Evolutionary conservation across 306 rosid species (phyloP).

Genomic region (Malus fusca): DNA sequence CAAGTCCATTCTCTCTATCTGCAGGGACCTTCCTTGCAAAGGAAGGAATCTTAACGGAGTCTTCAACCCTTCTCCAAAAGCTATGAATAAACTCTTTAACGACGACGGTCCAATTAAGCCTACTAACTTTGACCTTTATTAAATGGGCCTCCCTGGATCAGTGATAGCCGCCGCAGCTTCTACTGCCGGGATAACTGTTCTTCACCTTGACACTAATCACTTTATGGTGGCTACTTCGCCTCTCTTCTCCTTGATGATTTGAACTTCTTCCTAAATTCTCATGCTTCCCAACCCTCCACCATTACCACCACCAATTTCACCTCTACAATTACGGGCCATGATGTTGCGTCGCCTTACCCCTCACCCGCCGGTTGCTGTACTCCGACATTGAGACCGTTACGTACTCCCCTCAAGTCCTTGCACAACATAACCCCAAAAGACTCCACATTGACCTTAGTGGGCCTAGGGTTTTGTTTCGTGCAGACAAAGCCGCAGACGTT

Average conservation of each 20-base stretch:
- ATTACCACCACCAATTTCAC: not conserved
- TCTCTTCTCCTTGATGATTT: slow-evolving; percentile 55
- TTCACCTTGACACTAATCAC: slow-evolving; percentile 73
- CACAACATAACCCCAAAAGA: slow-evolving; percentile 18
- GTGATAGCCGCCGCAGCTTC: slow-evolving; percentile 66
- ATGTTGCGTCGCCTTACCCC: slow-evolving; percentile 25
- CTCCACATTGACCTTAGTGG: slow-evolving; percentile 64
- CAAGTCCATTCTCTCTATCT: not conserved
- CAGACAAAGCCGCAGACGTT: slow-evolving; percentile 45
- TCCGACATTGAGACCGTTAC: slow-evolving; percentile 37
- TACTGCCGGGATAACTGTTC: slow-evolving; percentile 52
- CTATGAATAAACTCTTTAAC: not conserved
- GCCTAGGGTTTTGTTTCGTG: slow-evolving; percentile 59
- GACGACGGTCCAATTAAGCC: slow-evolving; percentile 63
- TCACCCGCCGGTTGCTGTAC: slow-evolving; percentile 24
- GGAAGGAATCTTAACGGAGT: not conserved
- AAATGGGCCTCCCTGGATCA: slow-evolving; percentile 62
- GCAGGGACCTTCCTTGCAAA: not conserved
- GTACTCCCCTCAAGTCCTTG: slow-evolving; percentile 23
- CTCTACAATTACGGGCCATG: not conserved
- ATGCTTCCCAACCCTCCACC: slow-evolving; percentile 10
- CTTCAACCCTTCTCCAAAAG: not conserved
- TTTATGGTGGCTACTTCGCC: slow-evolving; percentile 68
- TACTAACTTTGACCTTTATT: slow-evolving; percentile 54
- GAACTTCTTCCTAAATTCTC: slow-evolving; percentile 48